Evolutionary conservation across 495 filamentous ascomycete species (phyloP).

Genomic region (Xylaria flabelliformis): DNA sequence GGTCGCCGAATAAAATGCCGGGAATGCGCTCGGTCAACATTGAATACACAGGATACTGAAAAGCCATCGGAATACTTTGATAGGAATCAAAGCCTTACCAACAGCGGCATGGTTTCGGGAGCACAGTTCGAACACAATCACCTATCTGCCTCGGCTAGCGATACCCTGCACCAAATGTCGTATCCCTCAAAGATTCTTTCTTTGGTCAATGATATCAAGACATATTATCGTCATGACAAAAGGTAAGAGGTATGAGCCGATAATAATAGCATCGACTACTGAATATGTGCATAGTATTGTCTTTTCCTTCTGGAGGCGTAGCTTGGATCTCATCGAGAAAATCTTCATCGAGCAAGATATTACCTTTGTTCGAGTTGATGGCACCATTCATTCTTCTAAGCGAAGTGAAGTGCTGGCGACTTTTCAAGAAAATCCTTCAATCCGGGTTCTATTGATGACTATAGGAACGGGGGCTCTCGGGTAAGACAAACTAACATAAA

Average conservation of each 20-base stretch:
- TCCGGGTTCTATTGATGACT: constrained; percentile 50
- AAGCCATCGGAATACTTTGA: not conserved
- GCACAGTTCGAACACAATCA: not conserved
- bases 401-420: constrained; percentile 38
- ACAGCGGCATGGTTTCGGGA: not conserved
- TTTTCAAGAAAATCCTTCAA: constrained; percentile 36
- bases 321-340: constrained; percentile 44
- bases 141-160: not conserved
- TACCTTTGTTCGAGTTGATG: constrained; percentile 43
- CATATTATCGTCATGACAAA: not conserved
- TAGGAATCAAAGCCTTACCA: not conserved
- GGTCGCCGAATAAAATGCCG: not conserved
- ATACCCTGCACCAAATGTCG: not conserved
- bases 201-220: not conserved
- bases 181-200: constrained; percentile 4
- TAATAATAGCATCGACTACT: not conserved
- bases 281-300: constrained; percentile 44
- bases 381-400: constrained; percentile 30
- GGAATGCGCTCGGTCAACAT: not conserved
- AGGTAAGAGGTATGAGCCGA: not conserved
- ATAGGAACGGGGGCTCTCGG: constrained; percentile 52
- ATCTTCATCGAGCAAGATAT: constrained; percentile 31
- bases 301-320: constrained; percentile 57
- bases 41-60: not conserved
- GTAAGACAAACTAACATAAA: constrained; percentile 31